These are phyloP conservation scores for Persicaria maculosa DNA, from an alignment of 148 eudicot genomes.

Conservation along the genomic window DNA sequence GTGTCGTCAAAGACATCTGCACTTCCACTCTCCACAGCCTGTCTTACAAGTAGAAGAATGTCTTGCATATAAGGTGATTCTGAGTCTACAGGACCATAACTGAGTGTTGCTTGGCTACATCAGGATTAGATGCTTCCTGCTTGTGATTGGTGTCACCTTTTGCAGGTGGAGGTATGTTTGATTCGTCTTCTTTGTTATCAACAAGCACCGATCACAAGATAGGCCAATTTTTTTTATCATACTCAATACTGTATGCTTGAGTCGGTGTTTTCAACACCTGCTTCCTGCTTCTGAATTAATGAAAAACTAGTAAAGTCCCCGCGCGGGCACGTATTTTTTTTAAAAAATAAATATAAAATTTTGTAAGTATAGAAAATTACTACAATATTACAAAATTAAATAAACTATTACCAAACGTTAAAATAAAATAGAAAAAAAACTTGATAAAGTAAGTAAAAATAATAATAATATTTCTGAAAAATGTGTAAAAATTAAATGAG, in stretches of 20 bases:
- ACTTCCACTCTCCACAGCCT: slow-evolving; percentile 68
- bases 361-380: too few species aligned
- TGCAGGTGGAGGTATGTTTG: background rate
- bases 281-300: background rate
- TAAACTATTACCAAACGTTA: too few species aligned
- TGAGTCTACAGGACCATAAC: background rate
- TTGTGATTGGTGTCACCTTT: background rate
- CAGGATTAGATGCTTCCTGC: background rate
- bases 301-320: too few species aligned
- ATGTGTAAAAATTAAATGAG: too few species aligned
- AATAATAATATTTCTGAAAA: too few species aligned
- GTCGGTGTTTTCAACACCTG: background rate
- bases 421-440: too few species aligned
- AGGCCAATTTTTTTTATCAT: background rate
- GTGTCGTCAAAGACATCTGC: slow-evolving; percentile 52
- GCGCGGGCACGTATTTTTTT: too few species aligned
- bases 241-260: background rate
- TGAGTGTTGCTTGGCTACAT: background rate
- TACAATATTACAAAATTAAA: too few species aligned
- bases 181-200: slow-evolving; percentile 8
- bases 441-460: too few species aligned
- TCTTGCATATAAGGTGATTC: slow-evolving; percentile 35
- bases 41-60: slow-evolving; percentile 37
- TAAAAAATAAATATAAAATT: too few species aligned
- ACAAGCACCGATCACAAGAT: slow-evolving; percentile 17